phyloP scores from a whole-genome alignment of 2,329 filamentous ascomycete genomes.

The Mollisiaceae sp. region DNA sequence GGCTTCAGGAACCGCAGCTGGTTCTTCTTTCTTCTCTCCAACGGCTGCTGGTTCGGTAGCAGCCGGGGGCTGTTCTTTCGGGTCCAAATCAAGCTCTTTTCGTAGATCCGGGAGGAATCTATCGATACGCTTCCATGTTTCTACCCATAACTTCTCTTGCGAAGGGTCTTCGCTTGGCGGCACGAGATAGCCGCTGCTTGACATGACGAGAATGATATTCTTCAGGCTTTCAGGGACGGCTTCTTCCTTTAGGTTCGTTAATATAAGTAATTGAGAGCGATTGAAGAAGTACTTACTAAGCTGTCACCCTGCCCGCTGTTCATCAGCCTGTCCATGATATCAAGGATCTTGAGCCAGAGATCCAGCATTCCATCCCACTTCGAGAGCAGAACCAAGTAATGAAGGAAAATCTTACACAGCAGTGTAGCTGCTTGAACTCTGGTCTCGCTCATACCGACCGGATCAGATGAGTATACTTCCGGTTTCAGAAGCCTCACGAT shows the following conservation, averaged over 20 bases:
- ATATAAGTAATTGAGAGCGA: constrained; percentile 15
- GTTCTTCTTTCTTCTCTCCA: constrained; percentile 14
- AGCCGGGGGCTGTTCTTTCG: constrained; percentile 21
- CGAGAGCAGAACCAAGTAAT: constrained; percentile 84
- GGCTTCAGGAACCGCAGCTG: not conserved
- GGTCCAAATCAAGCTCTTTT: constrained; percentile 60
- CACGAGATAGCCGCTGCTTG: constrained; percentile 82
- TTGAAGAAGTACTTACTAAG: constrained; percentile 64
- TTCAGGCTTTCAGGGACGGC: constrained; percentile 95
- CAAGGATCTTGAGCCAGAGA: constrained; percentile 89
- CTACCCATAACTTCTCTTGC: constrained; percentile 62
- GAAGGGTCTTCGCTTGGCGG: constrained; percentile 64
- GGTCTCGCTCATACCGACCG: constrained; percentile 93
- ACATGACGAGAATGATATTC: constrained; percentile 95
- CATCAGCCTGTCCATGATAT: constrained; percentile 94
- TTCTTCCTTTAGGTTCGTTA: constrained; percentile 69
- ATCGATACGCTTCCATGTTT: constrained; percentile 70
- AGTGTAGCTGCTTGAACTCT: constrained; percentile 89
- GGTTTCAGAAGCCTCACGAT: constrained; percentile 88
- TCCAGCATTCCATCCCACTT: constrained; percentile 90
- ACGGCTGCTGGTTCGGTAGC: constrained; percentile 10
- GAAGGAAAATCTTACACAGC: constrained; percentile 92
- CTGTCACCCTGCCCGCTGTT: constrained; percentile 93
- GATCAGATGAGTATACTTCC: constrained; percentile 90
- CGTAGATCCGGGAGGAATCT: constrained; percentile 66